Base-by-base conservation (phyloP, 2,329 filamentous ascomycete genomes). In the Cadophora gregata region DNA sequence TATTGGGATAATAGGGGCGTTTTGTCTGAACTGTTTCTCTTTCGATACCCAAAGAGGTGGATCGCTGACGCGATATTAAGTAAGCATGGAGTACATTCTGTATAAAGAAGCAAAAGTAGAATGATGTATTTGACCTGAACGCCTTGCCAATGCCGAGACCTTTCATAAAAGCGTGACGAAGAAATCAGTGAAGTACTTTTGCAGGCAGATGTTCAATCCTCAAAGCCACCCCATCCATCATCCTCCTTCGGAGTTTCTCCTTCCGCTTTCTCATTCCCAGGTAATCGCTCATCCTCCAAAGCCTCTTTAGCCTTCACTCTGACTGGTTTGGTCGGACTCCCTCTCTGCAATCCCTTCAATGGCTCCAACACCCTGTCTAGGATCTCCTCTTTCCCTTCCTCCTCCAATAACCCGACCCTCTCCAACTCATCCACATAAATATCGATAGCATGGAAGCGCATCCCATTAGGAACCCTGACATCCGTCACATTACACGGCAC, bases 361-460 rank as follows among this genome's bases (percentile, higher is more conserved):
- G 82, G 82, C 59, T 77, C 75, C 71, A 84, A 67, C 31, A 84
- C 63, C 48, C 79, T 68, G 47, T 81, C 79, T 64, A 76, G 60
- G 16, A 78, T 74, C 69, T 60, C 78, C 77, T 68, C 78, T 33
- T 74, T 74, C 5, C 77, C 78, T 4, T 75, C 75, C 12, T 80
- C 79, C 25, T 59, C 48, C 16, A 88, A 72, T 42, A 86, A 82
- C 62, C 88, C 86, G 38, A 88, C 86, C 75, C 89, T 90, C 79
- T 94, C 91, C 74, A 94, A 79, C 83, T 97, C 94, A 78, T 98
- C 96, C 9, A 97, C 86, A 88, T 92, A 98, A 63, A 98, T 86
- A 81, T 99, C 96, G 70, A 97, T 79, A 16, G 94, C 86, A 79
- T 99, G 96, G 78, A 97, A 89, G 69, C 93, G 83, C 77, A 99